Conservation (phyloP, 331 rosid species). For the Pyrus hybrid region DNA sequence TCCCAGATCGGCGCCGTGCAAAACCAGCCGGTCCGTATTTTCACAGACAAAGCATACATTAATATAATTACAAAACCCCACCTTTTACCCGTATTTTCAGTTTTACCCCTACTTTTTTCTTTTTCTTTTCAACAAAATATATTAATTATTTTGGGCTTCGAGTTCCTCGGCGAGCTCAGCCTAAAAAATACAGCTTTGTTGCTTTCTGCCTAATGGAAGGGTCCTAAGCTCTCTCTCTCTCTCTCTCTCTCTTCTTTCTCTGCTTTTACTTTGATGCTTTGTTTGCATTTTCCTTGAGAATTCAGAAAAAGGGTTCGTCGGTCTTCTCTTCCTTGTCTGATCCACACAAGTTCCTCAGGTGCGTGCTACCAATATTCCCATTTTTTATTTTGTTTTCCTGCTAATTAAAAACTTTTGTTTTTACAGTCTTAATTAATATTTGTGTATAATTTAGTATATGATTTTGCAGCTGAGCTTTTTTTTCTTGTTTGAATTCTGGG, state of each 20-base stretch:
- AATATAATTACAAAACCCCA: constrained; percentile 5
- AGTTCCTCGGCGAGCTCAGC: constrained; percentile 35
- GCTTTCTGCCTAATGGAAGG: constrained; percentile 76
- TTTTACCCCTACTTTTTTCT: constrained; percentile 31
- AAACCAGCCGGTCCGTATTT: constrained; percentile 12
- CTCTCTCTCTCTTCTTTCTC: neutral
- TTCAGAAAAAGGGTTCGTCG: constrained; percentile 4
- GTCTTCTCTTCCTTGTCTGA: constrained; percentile 27
- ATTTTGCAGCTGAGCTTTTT: neutral
- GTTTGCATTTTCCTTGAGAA: constrained; percentile 7
- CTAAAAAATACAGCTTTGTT: constrained; percentile 34
- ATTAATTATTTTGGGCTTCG: constrained; percentile 15
- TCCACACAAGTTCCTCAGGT: constrained; percentile 35
- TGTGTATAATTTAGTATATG: neutral
- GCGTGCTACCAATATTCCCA: constrained; percentile 8
- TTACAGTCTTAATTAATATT: neutral
- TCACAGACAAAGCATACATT: neutral
- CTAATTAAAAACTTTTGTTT: neutral
- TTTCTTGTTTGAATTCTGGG: neutral
- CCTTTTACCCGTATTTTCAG: constrained; percentile 15
- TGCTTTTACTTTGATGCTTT: constrained; percentile 7
- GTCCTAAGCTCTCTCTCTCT: constrained; percentile 30
- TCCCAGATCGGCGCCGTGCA: constrained; percentile 12
- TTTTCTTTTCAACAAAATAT: neutral
- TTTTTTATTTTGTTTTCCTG: neutral